Evolutionary conservation across 148 eudicot species (phyloP).

Genomic region (Fallopia convolvulus): DNA sequence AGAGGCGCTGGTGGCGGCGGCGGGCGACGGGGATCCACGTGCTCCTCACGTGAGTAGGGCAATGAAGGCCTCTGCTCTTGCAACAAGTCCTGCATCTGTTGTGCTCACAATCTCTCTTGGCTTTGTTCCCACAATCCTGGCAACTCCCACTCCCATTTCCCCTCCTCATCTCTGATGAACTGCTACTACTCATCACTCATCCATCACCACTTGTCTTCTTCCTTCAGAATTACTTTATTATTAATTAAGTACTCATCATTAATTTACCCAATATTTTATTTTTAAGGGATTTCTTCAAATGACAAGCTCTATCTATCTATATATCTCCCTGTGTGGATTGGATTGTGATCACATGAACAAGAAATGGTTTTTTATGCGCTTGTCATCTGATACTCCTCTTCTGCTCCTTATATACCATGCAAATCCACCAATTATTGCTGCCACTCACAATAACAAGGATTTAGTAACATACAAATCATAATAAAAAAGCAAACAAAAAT

Average conservation of each 20-base stretch:
- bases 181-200: not conserved
- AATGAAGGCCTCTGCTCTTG: constrained; percentile 52
- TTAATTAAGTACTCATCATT: not conserved
- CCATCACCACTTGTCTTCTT: not conserved
- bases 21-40: constrained; percentile 72
- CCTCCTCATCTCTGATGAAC: not conserved
- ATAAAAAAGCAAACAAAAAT: not conserved
- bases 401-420: constrained; percentile 2
- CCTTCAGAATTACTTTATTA: not conserved
- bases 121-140: constrained; percentile 74
- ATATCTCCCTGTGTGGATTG: not conserved
- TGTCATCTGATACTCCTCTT: not conserved
- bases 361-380: not conserved
- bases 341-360: not conserved
- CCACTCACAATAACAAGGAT: not conserved
- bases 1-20: constrained; percentile 37
- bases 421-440: constrained; percentile 2
- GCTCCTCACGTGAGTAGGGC: constrained; percentile 66
- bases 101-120: constrained; percentile 54
- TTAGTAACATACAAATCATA: not conserved
- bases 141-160: constrained; percentile 16
- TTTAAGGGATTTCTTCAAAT: not conserved
- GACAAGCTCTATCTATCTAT: too few relatives aligned
- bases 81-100: constrained; percentile 68
- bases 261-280: not conserved